Percentiles rank a stretch among this genome's conserved stretches.
These are phyloP conservation scores for Mitragyna speciosa DNA, from an alignment of 257 asterid species.

Conservation along the genomic window DNA sequence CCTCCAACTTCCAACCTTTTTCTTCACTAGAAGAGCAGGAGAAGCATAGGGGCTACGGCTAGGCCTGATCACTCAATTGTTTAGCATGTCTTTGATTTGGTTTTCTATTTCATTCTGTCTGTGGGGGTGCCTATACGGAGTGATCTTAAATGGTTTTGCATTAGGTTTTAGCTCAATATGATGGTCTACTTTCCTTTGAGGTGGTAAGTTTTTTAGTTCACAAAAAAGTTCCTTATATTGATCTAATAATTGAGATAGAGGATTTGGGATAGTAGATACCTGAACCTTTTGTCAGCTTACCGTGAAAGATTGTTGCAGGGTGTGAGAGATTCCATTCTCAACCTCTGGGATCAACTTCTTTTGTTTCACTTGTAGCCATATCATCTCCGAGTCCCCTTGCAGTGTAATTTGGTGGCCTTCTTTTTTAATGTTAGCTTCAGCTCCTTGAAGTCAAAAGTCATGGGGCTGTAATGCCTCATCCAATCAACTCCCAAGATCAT, in stretches of 20 bases:
- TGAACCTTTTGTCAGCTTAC: no score
- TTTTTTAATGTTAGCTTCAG: background rate
- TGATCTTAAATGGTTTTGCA: background rate
- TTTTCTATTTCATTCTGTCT: background rate
- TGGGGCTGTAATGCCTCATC: background rate
- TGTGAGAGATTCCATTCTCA: no score
- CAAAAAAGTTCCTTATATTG: background rate
- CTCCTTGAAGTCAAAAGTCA: background rate
- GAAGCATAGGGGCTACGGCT: background rate
- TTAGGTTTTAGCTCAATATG: background rate
- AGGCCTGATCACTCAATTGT: background rate
- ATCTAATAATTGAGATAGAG: no score
- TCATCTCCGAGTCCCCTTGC: no score
- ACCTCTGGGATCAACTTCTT: no score
- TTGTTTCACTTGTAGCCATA: no score
- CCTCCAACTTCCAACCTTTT: background rate
- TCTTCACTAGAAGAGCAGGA: background rate
- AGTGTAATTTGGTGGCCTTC: background rate
- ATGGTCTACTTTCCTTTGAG: background rate
- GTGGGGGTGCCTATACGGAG: background rate
- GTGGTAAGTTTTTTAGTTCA: background rate
- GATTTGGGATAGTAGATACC: no score
- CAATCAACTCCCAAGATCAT: background rate
- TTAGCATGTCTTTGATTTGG: background rate
- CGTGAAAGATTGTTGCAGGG: no score